Evolutionary conservation across 805 yeast genomes (phyloP), one percentile per base, ranked within the genome.

Genomic region (Lipomyces starkeyi): DNA sequence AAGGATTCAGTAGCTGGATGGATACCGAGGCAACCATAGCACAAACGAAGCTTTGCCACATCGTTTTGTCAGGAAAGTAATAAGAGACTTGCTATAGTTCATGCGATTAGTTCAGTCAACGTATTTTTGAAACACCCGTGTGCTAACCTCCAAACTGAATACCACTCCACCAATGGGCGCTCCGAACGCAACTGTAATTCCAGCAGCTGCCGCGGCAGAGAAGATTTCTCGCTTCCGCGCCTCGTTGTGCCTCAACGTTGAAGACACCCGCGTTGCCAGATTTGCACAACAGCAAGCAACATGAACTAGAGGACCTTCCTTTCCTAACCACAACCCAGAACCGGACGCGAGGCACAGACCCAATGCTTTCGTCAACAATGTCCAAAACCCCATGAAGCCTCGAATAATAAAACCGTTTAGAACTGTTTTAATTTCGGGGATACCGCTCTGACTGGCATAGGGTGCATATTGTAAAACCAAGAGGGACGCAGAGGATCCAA

Each of bases 81-180:
- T 87, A 84, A 2, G 89, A 86, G 57, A 89, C 80, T 69, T 86
- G 87, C 74, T 91, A 96, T 22, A 90, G 32, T 5, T 37, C 43
- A 37, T 37, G 43, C 43, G 17, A 37, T 37, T 37, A 37, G 43
- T 2, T 37, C 13, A 37, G 43, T 4, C 5, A 6, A 37, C 43
- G 43, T 11, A 37, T 14, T 37, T 37, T 37, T 29, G 32, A 29
- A 37, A 13, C 17, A 37, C 4, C 17, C 17, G 13, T 37, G 43
- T 37, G 17, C 62, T 5, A 25, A 64, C 67, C 57, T 67, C 71
- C n/a, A 73, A 58, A 3, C 90, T 88, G 76, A 91, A 92, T 40
- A 91, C 76, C 1, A 92, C 95, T 0, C 97, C 97, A 7, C 96
- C 97, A 65, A 92, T 87, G 2, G 97, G 97, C 0, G 97, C 88